Conservation (phyloP, 202 grass and related monocot genomes). For the Cymbopogon flexuosus region DNA sequence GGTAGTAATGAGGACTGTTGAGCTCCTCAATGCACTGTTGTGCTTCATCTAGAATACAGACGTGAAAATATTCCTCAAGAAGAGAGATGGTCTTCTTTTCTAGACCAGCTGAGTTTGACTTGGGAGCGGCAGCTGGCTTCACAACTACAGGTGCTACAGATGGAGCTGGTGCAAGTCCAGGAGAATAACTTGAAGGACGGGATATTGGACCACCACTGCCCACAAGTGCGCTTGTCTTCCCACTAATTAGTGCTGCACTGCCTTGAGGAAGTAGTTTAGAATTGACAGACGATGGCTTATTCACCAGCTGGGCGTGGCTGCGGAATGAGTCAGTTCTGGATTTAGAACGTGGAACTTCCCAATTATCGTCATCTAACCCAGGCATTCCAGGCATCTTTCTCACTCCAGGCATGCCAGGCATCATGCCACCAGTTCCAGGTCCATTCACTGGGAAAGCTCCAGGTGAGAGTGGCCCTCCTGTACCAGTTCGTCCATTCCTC, state of each 20-base stretch:
- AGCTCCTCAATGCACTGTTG: slow-evolving; percentile 74
- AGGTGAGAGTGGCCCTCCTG: slow-evolving; percentile 36
- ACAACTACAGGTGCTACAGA: not conserved
- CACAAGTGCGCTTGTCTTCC: slow-evolving; percentile 55
- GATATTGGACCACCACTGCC: slow-evolving; percentile 34
- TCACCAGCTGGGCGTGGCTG: slow-evolving; percentile 13
- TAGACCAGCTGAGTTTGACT: slow-evolving; percentile 39
- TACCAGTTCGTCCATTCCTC: slow-evolving; percentile 43
- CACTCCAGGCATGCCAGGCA: slow-evolving; percentile 75
- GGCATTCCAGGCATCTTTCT: slow-evolving; percentile 89
- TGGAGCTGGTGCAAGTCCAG: slow-evolving; percentile 22
- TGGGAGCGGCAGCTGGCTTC: slow-evolving; percentile 32
- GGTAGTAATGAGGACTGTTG: slow-evolving; percentile 52
- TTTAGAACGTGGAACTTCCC: slow-evolving; percentile 68
- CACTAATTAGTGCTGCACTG: slow-evolving; percentile 41
- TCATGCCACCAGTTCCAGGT: slow-evolving; percentile 67
- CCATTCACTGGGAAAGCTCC: slow-evolving; percentile 45
- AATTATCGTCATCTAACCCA: slow-evolving; percentile 53
- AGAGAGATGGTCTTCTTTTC: slow-evolving; percentile 67
- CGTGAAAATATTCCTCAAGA: slow-evolving; percentile 72
- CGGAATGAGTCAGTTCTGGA: slow-evolving; percentile 40
- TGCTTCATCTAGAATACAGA: slow-evolving; percentile 72
- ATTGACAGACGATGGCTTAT: slow-evolving; percentile 40
- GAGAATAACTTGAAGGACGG: slow-evolving; percentile 26
- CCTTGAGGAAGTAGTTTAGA: slow-evolving; percentile 59